These are phyloP conservation scores for Thelephora aurantiotincta DNA, from an alignment of 768 basidiomycete genomes.

Conservation along the genomic window DNA sequence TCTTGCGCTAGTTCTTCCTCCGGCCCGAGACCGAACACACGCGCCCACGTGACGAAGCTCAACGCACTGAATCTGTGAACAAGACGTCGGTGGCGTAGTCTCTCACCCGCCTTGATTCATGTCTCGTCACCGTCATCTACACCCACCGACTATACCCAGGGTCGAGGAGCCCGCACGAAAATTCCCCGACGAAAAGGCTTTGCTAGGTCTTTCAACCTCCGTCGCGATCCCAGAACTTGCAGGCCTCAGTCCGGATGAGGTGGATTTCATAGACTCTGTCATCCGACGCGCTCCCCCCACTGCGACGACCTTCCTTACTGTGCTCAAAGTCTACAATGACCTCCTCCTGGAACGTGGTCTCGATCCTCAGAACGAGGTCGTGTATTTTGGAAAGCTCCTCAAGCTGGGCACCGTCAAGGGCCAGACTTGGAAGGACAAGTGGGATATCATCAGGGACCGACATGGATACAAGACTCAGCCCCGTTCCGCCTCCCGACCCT, in stretches of 20 bases:
- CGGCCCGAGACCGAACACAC: slow-evolving; percentile 13
- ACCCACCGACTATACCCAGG: slow-evolving; percentile 19
- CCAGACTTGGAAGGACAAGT: slow-evolving; percentile 69
- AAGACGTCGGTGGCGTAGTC: background rate
- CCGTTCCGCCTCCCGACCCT: slow-evolving; percentile 2
- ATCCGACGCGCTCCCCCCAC: slow-evolving; percentile 50
- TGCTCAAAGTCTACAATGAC: slow-evolving; percentile 81
- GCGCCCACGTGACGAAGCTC: too few relatives aligned
- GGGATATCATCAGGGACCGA: slow-evolving; percentile 54
- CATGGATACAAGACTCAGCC: slow-evolving; percentile 22
- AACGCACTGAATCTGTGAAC: too few relatives aligned
- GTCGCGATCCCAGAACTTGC: slow-evolving; percentile 18
- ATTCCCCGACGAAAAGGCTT: slow-evolving; percentile 9
- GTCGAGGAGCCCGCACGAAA: slow-evolving; percentile 2
- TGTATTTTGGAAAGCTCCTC: slow-evolving; percentile 70
- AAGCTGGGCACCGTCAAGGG: slow-evolving; percentile 77
- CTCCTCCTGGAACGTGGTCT: slow-evolving; percentile 60
- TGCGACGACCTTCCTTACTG: slow-evolving; percentile 63
- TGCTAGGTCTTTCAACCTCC: slow-evolving; percentile 10
- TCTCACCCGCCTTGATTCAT: slow-evolving; percentile 7
- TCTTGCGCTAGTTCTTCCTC: background rate
- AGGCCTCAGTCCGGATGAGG: slow-evolving; percentile 27
- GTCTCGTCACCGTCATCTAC: slow-evolving; percentile 20
- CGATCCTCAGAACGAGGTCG: slow-evolving; percentile 63
- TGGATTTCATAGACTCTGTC: slow-evolving; percentile 64